These are phyloP conservation scores for Obba rivulosa DNA, from an alignment of 768 basidiomycete species.

Conservation along the genomic window DNA sequence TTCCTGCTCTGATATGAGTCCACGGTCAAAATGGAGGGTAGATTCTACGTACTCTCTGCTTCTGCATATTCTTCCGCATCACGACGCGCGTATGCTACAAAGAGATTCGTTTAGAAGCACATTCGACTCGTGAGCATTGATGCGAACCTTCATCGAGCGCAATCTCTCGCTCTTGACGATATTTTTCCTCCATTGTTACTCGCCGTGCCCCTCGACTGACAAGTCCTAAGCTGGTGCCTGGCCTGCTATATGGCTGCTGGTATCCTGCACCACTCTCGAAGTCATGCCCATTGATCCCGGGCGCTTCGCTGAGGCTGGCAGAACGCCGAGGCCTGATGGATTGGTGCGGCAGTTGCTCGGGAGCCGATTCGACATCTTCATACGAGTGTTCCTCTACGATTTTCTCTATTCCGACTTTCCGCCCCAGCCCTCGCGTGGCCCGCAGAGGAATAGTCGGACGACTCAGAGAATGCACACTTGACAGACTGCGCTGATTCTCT, in stretches of 20 bases:
- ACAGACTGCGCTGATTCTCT: constrained; percentile 25
- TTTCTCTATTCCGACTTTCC: constrained; percentile 19
- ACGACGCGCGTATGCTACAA: constrained; percentile 21
- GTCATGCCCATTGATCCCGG: constrained; percentile 2
- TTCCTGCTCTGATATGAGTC: too few species aligned
- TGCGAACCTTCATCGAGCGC: constrained; percentile 37
- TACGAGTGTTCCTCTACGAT: constrained; percentile 11
- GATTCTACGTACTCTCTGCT: constrained; percentile 33
- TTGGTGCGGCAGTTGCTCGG: constrained; percentile 27
- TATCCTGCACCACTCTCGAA: constrained; percentile 5
- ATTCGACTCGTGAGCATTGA: constrained; percentile 10
- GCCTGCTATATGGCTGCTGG: constrained; percentile 24
- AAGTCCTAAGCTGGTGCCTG: constrained; percentile 38
- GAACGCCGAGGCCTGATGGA: constrained; percentile 59
- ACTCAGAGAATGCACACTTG: not conserved
- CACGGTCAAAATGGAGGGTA: too few species aligned
- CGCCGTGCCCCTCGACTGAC: constrained; percentile 30
- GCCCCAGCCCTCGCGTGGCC: constrained; percentile 3
- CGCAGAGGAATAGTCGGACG: constrained; percentile 9
- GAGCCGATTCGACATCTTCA: constrained; percentile 15
- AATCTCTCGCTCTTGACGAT: constrained; percentile 27
- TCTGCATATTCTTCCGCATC: constrained; percentile 29
- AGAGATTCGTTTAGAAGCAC: not conserved
- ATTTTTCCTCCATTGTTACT: constrained; percentile 42
- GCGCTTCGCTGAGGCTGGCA: constrained; percentile 64